Conservation (phyloP, 2,329 filamentous ascomycete species). For the Exophiala oligosperma region DNA sequence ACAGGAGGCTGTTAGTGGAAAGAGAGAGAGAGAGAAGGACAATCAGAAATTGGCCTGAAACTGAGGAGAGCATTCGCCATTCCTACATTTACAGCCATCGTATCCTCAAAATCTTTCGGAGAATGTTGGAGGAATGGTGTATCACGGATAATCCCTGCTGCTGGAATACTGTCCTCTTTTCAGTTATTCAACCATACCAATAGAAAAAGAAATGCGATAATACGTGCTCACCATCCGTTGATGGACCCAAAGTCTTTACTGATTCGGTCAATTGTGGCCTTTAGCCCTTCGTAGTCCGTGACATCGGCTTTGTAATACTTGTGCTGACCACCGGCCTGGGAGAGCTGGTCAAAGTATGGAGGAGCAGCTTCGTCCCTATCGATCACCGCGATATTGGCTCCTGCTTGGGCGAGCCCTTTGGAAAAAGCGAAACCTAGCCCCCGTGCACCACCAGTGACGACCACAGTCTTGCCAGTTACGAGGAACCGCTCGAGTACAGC, state of each 20-base stretch:
- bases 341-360: not conserved
- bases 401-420: constrained; percentile 20
- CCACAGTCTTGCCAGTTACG: constrained; percentile 24
- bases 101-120: constrained; percentile 23
- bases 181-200: not conserved
- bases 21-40: too few relatives aligned
- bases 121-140: constrained; percentile 15
- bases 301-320: constrained; percentile 13
- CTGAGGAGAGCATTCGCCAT: not conserved
- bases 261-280: constrained; percentile 6
- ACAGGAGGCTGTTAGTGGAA: not conserved
- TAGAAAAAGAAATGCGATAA: not conserved
- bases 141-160: constrained; percentile 9
- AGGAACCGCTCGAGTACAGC: not conserved
- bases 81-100: constrained; percentile 20
- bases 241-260: constrained; percentile 13
- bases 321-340: not conserved
- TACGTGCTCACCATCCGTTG: constrained; percentile 5
- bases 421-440: constrained; percentile 26
- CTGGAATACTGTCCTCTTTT: constrained; percentile 22
- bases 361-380: not conserved
- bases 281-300: constrained; percentile 3
- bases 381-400: constrained; percentile 14
- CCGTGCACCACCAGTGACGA: constrained; percentile 28
- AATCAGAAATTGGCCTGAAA: too few relatives aligned